A percentile compares a stretch with the other conserved stretches of the same genome.
phyloP scores from a whole-genome alignment of 805 yeast species.

The Myxozyma kluyveri region DNA sequence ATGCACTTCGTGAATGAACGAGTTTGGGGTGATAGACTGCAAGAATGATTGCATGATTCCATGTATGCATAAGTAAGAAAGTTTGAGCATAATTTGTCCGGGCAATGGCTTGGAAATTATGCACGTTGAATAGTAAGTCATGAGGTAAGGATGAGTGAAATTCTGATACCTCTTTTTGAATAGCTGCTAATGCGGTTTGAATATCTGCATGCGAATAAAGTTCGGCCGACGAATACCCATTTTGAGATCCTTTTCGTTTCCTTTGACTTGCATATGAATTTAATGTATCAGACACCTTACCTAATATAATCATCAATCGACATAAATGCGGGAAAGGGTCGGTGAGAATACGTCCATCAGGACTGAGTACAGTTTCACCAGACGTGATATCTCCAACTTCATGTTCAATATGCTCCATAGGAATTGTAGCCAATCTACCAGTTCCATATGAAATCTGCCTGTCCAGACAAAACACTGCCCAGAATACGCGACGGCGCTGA shows the following conservation, averaged over 20 bases:
- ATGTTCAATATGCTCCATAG: slow-evolving; percentile 31
- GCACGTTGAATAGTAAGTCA: slow-evolving; percentile 33
- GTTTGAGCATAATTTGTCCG: slow-evolving; percentile 31
- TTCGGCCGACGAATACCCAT: neutral
- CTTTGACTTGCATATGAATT: slow-evolving; percentile 22
- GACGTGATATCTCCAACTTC: slow-evolving; percentile 15
- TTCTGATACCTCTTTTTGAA: slow-evolving; percentile 33
- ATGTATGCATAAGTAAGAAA: slow-evolving; percentile 32
- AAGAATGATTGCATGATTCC: slow-evolving; percentile 36
- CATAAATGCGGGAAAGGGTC: slow-evolving; percentile 35
- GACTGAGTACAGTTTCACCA: slow-evolving; percentile 5
- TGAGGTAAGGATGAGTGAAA: slow-evolving; percentile 32
- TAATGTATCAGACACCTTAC: slow-evolving; percentile 33
- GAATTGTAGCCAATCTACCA: slow-evolving; percentile 32
- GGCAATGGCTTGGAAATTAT: slow-evolving; percentile 33
- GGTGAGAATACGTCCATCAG: slow-evolving; percentile 19
- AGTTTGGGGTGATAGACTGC: slow-evolving; percentile 35
- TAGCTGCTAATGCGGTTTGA: neutral
- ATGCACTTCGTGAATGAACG: slow-evolving; percentile 32
- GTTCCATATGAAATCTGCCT: slow-evolving; percentile 35
- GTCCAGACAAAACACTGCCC: slow-evolving; percentile 34
- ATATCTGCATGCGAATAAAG: neutral
- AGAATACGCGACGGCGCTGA: slow-evolving; percentile 31
- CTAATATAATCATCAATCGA: slow-evolving; percentile 30
- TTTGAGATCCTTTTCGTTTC: neutral